A percentile compares a stretch with the other conserved stretches of the same genome.
Evolutionary conservation across 805 yeast species (phyloP).

Genomic region (Nakazawaea wyomingensis): DNA sequence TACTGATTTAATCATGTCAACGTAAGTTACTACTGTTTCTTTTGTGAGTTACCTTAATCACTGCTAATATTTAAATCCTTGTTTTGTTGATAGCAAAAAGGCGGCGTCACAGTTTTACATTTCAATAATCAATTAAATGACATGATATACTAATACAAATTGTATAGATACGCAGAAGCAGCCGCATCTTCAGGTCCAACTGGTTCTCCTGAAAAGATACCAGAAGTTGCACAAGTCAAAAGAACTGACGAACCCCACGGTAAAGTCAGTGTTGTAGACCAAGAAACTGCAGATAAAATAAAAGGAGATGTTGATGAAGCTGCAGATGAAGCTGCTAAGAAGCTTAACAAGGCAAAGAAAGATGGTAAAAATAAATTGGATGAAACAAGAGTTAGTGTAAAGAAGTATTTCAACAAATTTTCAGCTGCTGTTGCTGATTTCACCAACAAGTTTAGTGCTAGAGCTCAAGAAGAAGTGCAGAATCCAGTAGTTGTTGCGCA

Average conservation of each 20-base stretch:
- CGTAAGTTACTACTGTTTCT: neutral
- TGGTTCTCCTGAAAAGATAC: conserved; percentile 26
- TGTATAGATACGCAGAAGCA: conserved; percentile 32
- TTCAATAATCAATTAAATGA: too few species aligned
- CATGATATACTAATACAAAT: too few species aligned
- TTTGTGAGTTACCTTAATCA: too few species aligned
- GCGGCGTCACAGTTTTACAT: too few species aligned
- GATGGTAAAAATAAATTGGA: conserved; percentile 22
- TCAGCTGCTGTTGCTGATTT: conserved; percentile 10
- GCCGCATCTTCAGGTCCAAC: conserved; percentile 35
- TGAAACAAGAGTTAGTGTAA: conserved; percentile 15
- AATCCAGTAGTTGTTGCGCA: conserved; percentile 61
- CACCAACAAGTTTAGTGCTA: conserved; percentile 18
- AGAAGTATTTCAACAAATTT: conserved; percentile 20
- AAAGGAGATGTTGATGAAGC: conserved; percentile 18
- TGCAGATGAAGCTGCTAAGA: conserved; percentile 26
- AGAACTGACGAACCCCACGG: conserved; percentile 15
- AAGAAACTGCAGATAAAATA: conserved; percentile 11
- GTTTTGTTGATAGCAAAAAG: neutral
- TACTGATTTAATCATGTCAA: neutral
- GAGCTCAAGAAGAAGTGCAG: conserved; percentile 39
- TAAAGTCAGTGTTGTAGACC: conserved; percentile 9
- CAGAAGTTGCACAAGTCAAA: conserved; percentile 25
- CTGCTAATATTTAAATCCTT: neutral
- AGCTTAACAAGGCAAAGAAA: conserved; percentile 26